A percentile compares a stretch with the other conserved stretches of the same genome.
Conservation (phyloP, 495 filamentous ascomycete species). For the Aspergillus ellipticus region DNA sequence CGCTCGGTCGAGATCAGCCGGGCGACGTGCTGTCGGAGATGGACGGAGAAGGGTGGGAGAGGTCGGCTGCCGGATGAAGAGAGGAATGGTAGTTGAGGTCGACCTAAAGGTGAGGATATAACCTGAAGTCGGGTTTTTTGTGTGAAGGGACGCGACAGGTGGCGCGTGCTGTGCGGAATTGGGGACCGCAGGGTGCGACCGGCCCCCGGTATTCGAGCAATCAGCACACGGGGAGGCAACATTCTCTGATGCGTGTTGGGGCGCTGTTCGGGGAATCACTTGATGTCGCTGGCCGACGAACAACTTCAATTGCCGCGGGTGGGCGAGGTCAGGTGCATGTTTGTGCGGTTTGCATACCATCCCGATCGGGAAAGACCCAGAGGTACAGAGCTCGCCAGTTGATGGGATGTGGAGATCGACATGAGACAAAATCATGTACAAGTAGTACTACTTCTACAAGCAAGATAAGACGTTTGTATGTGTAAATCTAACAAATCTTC, state of each 20-base stretch:
- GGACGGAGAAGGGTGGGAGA: constrained; percentile 36
- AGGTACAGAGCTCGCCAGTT: background rate
- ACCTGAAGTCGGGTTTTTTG: constrained; percentile 46
- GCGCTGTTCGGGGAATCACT: background rate
- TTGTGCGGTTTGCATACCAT: constrained; percentile 17
- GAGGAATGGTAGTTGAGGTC: constrained; percentile 82
- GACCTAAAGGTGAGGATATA: constrained; percentile 43
- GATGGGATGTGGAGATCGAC: too few species aligned
- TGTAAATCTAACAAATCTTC: background rate
- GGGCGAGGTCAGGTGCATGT: background rate
- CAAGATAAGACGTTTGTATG: background rate
- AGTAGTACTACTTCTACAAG: background rate
- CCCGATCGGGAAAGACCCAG: background rate
- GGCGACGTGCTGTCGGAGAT: constrained; percentile 52
- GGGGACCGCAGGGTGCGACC: constrained; percentile 15
- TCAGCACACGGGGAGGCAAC: constrained; percentile 15
- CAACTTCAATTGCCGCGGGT: too few species aligned
- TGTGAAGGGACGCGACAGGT: constrained; percentile 40
- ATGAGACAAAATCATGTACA: too few species aligned
- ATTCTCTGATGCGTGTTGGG: constrained; percentile 12
- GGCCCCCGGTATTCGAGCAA: constrained; percentile 32
- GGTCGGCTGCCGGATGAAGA: constrained; percentile 41
- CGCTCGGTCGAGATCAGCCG: constrained; percentile 75
- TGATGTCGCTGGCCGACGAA: background rate
- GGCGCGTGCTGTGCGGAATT: background rate